These are phyloP conservation scores for Talaromyces sp. DNA, from an alignment of 2,329 filamentous ascomycete species.

Conservation along the genomic window DNA sequence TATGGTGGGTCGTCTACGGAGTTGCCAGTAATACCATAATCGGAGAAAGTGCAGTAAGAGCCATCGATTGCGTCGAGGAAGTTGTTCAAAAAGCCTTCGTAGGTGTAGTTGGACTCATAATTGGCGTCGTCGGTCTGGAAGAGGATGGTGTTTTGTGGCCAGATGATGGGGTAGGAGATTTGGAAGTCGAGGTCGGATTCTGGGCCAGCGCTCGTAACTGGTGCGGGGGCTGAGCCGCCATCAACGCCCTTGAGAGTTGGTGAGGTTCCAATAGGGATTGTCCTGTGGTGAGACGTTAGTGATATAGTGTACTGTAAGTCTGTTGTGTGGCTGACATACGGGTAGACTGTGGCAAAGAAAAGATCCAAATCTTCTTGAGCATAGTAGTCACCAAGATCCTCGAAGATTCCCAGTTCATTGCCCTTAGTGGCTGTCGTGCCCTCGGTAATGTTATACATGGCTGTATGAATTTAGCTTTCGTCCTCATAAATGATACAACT, in stretches of 20 bases:
- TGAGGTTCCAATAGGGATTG: conserved; percentile 40
- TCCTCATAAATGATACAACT: neutral
- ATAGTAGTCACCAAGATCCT: conserved; percentile 46
- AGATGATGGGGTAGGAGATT: conserved; percentile 48
- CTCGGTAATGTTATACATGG: conserved; percentile 45
- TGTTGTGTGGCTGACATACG: conserved; percentile 19
- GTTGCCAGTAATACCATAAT: conserved; percentile 33
- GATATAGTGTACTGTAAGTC: neutral
- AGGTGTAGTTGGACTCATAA: conserved; percentile 39
- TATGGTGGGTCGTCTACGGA: conserved; percentile 43
- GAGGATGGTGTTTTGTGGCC: conserved; percentile 48
- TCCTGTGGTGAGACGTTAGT: conserved; percentile 22
- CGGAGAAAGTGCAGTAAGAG: conserved; percentile 46
- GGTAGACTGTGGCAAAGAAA: conserved; percentile 38
- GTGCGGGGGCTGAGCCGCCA: conserved; percentile 36
- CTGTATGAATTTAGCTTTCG: conserved; percentile 15
- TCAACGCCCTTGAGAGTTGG: conserved; percentile 41
- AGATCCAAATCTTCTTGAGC: conserved; percentile 44
- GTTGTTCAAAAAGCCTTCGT: conserved; percentile 44
- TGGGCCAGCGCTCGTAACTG: conserved; percentile 29
- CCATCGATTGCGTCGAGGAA: conserved; percentile 50
- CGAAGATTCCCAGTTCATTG: conserved; percentile 47
- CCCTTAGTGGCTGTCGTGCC: conserved; percentile 33
- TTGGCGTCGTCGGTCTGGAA: conserved; percentile 46
- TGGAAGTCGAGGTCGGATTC: conserved; percentile 48